These are phyloP conservation scores for Calonectria leucothoes DNA, from an alignment of 2,329 filamentous ascomycete species.

Conservation along the genomic window DNA sequence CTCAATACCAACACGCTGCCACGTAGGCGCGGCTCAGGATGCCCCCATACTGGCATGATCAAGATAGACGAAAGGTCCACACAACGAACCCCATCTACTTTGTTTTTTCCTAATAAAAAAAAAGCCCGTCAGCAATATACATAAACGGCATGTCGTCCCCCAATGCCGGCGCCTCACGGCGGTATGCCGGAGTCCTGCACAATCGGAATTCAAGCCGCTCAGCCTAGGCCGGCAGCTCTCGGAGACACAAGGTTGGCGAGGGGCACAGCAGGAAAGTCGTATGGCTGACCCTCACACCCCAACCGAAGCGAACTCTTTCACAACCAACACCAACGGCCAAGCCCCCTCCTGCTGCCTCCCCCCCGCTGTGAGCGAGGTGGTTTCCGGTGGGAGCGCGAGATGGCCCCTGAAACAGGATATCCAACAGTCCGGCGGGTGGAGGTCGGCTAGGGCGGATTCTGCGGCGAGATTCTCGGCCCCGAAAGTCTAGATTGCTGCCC, in stretches of 20 bases:
- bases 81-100: slow-evolving; percentile 9
- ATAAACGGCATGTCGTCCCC: slow-evolving; percentile 22
- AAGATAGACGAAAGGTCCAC: slow-evolving; percentile 27
- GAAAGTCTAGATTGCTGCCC: slow-evolving; percentile 35
- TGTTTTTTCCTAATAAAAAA: background rate
- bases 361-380: background rate
- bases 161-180: slow-evolving; percentile 24
- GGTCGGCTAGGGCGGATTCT: slow-evolving; percentile 35
- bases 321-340: slow-evolving; percentile 10
- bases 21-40: slow-evolving; percentile 21
- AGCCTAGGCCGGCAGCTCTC: slow-evolving; percentile 18
- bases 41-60: slow-evolving; percentile 18
- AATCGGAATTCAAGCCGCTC: slow-evolving; percentile 22
- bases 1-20: slow-evolving; percentile 11
- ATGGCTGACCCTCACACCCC: slow-evolving; percentile 17
- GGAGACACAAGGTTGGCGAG: slow-evolving; percentile 3
- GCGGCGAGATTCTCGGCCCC: slow-evolving; percentile 40
- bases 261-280: slow-evolving; percentile 19
- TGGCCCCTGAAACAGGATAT: slow-evolving; percentile 14
- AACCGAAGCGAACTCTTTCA: background rate
- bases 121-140: background rate
- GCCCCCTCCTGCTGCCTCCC: background rate
- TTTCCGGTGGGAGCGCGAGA: slow-evolving; percentile 5
- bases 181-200: slow-evolving; percentile 22
- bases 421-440: slow-evolving; percentile 5